phyloP scores from a whole-genome alignment of 228 moss, liverwort and hornwort genomes.

The Sphagnum fallax region DNA sequence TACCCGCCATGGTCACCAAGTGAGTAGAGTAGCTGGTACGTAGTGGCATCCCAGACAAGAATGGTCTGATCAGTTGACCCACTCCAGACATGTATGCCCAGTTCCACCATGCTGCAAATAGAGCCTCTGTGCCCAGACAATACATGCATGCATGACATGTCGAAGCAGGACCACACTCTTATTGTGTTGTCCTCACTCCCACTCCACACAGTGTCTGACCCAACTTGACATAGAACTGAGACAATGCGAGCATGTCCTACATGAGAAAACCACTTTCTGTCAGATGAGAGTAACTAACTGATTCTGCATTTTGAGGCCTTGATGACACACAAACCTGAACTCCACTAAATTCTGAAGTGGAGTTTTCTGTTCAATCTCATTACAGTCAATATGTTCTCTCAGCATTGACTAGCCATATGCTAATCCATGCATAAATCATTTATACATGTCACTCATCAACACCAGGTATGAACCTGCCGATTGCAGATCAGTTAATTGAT shows the following conservation, averaged over 20 bases:
- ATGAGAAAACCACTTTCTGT: constrained; percentile 4
- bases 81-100: constrained; percentile 45
- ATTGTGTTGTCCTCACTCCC: constrained; percentile 34
- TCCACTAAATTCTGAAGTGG: background rate
- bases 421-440: background rate
- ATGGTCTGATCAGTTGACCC: constrained; percentile 40
- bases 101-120: constrained; percentile 27
- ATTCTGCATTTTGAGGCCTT: background rate
- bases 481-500: too few species aligned
- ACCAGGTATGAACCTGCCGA: too few species aligned
- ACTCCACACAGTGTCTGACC: constrained; percentile 34
- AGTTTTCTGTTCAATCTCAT: background rate
- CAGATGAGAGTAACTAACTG: background rate
- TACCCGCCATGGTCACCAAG: constrained; percentile 40
- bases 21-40: constrained; percentile 25
- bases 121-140: constrained; percentile 29
- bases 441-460: too few species aligned
- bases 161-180: constrained; percentile 26
- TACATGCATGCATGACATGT: constrained; percentile 13
- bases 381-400: background rate
- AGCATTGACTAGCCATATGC: background rate
- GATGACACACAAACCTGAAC: background rate
- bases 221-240: constrained; percentile 25
- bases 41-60: constrained; percentile 35
- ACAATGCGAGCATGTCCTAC: constrained; percentile 27